Evolutionary conservation across 78 protist species (phyloP).

Genomic region (Dictyostelium brefeldianum): DNA sequence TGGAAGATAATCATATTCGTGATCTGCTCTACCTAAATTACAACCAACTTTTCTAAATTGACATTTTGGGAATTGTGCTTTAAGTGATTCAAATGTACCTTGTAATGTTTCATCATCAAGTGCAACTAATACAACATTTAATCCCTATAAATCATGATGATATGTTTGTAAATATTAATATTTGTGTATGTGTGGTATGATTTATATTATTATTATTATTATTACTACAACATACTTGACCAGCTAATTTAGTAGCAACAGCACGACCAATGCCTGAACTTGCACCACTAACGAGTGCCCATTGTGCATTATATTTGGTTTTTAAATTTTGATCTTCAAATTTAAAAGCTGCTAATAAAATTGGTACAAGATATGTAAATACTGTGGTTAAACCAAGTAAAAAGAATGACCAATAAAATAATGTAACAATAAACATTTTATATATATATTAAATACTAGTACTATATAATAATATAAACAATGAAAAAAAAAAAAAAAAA

Average conservation of each 20-base stretch:
- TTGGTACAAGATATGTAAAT: slow-evolving; percentile 37
- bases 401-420: slow-evolving; percentile 45
- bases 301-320: slow-evolving; percentile 71
- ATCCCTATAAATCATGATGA: slow-evolving; percentile 22
- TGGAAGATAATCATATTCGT: slow-evolving; percentile 52
- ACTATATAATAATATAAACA: neutral
- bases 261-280: slow-evolving; percentile 71
- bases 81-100: slow-evolving; percentile 48
- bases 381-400: slow-evolving; percentile 33
- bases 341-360: slow-evolving; percentile 60
- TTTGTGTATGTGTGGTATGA: neutral
- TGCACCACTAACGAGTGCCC: slow-evolving; percentile 81
- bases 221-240: neutral
- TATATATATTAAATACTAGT: neutral
- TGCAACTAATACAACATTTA: slow-evolving; percentile 80
- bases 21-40: slow-evolving; percentile 69
- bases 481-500: slow-evolving; percentile 5
- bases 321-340: slow-evolving; percentile 62
- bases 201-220: no score
- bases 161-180: neutral
- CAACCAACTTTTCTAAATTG: slow-evolving; percentile 69
- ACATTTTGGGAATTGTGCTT: slow-evolving; percentile 49
- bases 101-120: slow-evolving; percentile 74
- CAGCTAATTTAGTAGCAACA: slow-evolving; percentile 57
- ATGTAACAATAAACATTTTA: slow-evolving; percentile 7